Base-by-base conservation (phyloP, 352 stramenopile genomes). In the Phytophthora brassicae region DNA sequence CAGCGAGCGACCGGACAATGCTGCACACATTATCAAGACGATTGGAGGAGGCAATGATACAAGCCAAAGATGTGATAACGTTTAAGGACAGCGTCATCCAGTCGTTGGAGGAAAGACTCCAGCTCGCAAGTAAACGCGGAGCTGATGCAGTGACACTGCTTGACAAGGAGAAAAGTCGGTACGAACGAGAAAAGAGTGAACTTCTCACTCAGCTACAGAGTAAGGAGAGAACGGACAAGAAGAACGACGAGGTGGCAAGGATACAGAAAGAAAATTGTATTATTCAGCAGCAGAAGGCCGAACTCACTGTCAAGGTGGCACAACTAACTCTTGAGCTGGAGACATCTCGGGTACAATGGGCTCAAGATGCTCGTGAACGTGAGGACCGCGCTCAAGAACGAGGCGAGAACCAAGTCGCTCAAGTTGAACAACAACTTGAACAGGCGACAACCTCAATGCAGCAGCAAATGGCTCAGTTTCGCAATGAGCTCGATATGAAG, bases 21-120 rank as follows among this genome's bases (percentile, higher is more conserved):
- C 59, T 91, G n/a, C 79, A 84, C 28, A 69, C 77, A 6, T 82
- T 91, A 36, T 83, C 79, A 1, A 38, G 59, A 29, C 61, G 79
- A 16, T 57, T 91, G 17, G 79, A 89, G 52, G 59, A 72, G 22
- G 78, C 82, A 1, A 91, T 91, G 78, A 24, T 79, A 19, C 74
- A 92, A 56, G 79, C 83, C 7, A 88, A 92, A 50, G 69, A 72
- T 28, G 83, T 92, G 20, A 84, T 92, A 8, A 75, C 75, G 23
- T 79, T 78, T 43, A 92, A 92, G 64, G 80, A 92, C 38, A 41
- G 59, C 5, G 62, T 79, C 11, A 92, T 92, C 56, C 39, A 59
- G 26, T 75, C 81, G 5, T 46, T 91, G 11, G 66, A 91, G 26
- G 45, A 52, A n/a, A 61, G 66, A 19, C 45, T 87, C 1, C 49